phyloP scores from a whole-genome alignment of 805 yeast genomes.

The Candida boleticola region DNA sequence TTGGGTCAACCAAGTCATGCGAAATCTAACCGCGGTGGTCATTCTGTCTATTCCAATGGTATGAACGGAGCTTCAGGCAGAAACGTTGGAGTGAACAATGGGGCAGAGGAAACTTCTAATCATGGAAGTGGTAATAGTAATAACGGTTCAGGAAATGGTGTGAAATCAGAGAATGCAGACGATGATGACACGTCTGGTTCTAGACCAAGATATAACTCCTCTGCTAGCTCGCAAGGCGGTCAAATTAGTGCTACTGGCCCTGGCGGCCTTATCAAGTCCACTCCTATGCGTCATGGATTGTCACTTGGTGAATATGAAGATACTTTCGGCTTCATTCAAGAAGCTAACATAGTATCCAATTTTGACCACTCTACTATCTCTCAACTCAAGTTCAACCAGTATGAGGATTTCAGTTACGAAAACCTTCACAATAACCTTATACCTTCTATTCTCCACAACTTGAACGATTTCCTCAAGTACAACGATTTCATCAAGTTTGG shows the following conservation, averaged over 20 bases:
- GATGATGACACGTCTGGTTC: not conserved
- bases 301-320: constrained; percentile 38
- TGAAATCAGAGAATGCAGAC: not conserved
- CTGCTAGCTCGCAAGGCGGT: not conserved
- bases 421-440: constrained; percentile 52
- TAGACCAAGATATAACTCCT: not conserved
- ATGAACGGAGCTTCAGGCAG: not conserved
- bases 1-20: constrained; percentile 31
- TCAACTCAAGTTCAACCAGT: constrained; percentile 33
- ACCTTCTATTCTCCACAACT: constrained; percentile 55
- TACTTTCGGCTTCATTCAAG: constrained; percentile 37
- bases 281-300: constrained; percentile 18
- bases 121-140: not conserved
- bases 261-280: not conserved
- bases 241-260: not conserved
- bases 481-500: constrained; percentile 52
- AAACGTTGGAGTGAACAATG: no score
- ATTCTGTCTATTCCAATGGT: not conserved
- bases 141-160: not conserved
- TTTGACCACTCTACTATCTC: constrained; percentile 36
- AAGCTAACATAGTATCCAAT: constrained; percentile 37
- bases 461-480: constrained; percentile 53
- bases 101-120: not conserved
- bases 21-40: not conserved
- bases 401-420: constrained; percentile 46